These are phyloP conservation scores for Penicillium rolfsii DNA, from an alignment of 2,329 filamentous ascomycete species.

Conservation along the genomic window DNA sequence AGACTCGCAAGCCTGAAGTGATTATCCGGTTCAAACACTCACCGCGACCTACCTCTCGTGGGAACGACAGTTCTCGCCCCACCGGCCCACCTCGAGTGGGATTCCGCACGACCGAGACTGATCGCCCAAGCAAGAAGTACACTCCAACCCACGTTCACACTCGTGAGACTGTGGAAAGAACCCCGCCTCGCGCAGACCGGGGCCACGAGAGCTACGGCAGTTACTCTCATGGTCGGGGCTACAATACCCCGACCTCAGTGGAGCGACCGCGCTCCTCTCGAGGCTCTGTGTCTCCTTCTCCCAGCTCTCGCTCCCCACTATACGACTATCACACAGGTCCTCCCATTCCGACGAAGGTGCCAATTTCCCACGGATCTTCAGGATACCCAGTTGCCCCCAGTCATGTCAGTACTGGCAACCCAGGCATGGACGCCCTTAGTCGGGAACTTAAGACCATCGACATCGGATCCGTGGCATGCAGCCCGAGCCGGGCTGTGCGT, in stretches of 20 bases:
- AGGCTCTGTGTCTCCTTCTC: slow-evolving; percentile 37
- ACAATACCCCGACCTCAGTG: slow-evolving; percentile 32
- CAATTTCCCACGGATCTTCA: slow-evolving; percentile 38
- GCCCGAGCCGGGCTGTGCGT: slow-evolving; percentile 34
- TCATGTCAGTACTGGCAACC: slow-evolving; percentile 30
- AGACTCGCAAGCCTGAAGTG: slow-evolving; percentile 54
- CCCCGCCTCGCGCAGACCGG: slow-evolving; percentile 28
- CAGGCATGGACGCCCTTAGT: slow-evolving; percentile 55
- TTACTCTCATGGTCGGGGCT: slow-evolving; percentile 23
- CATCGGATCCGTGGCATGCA: slow-evolving; percentile 46
- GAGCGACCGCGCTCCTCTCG: slow-evolving; percentile 32
- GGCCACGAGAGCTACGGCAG: slow-evolving; percentile 23
- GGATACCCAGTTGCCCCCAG: slow-evolving; percentile 34
- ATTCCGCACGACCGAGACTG: slow-evolving; percentile 22
- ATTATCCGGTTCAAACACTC: slow-evolving; percentile 52
- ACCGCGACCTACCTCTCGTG: slow-evolving; percentile 32
- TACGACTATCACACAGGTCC: slow-evolving; percentile 41
- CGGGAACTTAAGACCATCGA: slow-evolving; percentile 60
- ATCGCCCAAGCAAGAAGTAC: slow-evolving; percentile 22
- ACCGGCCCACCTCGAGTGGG: slow-evolving; percentile 32
- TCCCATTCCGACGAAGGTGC: slow-evolving; percentile 50
- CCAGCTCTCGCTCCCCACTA: slow-evolving; percentile 33
- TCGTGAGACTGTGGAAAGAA: slow-evolving; percentile 24
- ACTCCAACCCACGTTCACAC: slow-evolving; percentile 24
- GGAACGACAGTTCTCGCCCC: slow-evolving; percentile 21